Evolutionary conservation across 345 rosid species (phyloP).

Genomic region (Passiflora organensis): DNA sequence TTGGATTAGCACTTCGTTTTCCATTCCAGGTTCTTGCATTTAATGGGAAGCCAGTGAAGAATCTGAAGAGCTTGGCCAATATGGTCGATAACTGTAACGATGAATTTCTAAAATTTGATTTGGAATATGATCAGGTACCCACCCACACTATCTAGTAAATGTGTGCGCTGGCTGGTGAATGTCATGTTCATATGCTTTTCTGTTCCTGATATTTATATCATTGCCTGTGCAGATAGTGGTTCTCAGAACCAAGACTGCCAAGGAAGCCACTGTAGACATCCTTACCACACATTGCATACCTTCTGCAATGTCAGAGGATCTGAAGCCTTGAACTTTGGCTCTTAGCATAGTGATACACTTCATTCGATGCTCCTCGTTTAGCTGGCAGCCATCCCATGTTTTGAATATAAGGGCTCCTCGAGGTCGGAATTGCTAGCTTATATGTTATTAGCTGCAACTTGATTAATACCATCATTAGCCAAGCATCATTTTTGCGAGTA

Average conservation of each 20-base stretch:
- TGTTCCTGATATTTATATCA: background rate
- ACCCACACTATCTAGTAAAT: too few species aligned
- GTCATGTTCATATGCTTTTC: too few species aligned
- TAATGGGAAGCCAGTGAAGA: conserved; percentile 81
- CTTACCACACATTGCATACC: conserved; percentile 90
- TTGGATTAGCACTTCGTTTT: background rate
- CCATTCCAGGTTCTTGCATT: conserved; percentile 68
- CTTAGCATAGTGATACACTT: background rate
- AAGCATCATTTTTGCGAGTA: background rate
- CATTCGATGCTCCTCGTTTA: conserved; percentile 1
- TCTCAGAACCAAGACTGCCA: conserved; percentile 67
- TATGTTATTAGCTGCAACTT: conserved; percentile 1
- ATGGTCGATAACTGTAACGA: conserved; percentile 87
- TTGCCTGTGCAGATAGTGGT: conserved; percentile 58
- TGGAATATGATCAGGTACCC: conserved; percentile 89
- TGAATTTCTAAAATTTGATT: conserved; percentile 74
- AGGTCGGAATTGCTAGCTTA: background rate
- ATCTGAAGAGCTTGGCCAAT: conserved; percentile 68
- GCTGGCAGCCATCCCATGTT: background rate
- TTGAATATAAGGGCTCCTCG: background rate
- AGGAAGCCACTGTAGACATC: conserved; percentile 74
- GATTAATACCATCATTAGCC: background rate
- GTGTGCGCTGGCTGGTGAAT: too few species aligned
- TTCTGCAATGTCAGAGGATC: conserved; percentile 85
- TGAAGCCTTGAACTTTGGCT: conserved; percentile 29